Percentiles rank a stretch among this genome's conserved stretches.
phyloP scores from a whole-genome alignment of 805 yeast genomes.

The Yarrowia divulgata region DNA sequence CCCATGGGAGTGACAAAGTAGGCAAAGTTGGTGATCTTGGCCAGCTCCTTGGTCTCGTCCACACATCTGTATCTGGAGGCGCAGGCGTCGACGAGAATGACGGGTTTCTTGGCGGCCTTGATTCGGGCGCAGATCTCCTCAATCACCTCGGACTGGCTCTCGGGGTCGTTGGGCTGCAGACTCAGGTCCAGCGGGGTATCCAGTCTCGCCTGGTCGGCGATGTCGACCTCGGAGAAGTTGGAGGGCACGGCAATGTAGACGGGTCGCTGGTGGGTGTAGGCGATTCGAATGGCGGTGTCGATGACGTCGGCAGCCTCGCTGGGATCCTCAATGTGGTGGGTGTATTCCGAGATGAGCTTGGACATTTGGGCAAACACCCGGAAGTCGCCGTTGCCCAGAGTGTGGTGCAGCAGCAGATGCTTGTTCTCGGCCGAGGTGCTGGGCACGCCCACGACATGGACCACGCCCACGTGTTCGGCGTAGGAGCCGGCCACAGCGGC shows the following conservation, averaged over 20 bases:
- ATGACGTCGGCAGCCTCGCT: constrained; percentile 71
- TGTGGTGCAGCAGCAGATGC: constrained; percentile 79
- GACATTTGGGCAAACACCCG: constrained; percentile 82
- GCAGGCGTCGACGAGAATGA: constrained; percentile 86
- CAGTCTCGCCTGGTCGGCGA: constrained; percentile 61
- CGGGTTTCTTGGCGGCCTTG: constrained; percentile 67
- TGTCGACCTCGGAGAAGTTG: constrained; percentile 70
- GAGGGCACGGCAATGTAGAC: constrained; percentile 85
- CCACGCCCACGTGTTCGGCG: constrained; percentile 86
- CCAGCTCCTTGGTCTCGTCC: constrained; percentile 67
- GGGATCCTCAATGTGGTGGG: constrained; percentile 69
- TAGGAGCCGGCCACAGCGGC: constrained; percentile 89
- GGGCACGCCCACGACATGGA: constrained; percentile 89
- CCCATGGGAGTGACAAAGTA: constrained; percentile 91
- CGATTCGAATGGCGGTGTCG: constrained; percentile 76
- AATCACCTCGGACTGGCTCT: constrained; percentile 69
- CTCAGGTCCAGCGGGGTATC: constrained; percentile 70
- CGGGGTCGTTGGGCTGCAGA: constrained; percentile 63
- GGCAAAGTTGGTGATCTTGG: constrained; percentile 75
- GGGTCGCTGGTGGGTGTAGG: constrained; percentile 76
- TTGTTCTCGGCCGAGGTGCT: constrained; percentile 74
- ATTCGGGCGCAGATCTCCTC: constrained; percentile 61
- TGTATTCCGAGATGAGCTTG: constrained; percentile 69
- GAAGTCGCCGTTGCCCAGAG: constrained; percentile 84
- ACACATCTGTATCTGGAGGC: constrained; percentile 77